A percentile compares a stretch with the other conserved stretches of the same genome.
These are phyloP conservation scores for Cystobasidium tubakii DNA, from an alignment of 768 basidiomycete genomes.

Conservation along the genomic window DNA sequence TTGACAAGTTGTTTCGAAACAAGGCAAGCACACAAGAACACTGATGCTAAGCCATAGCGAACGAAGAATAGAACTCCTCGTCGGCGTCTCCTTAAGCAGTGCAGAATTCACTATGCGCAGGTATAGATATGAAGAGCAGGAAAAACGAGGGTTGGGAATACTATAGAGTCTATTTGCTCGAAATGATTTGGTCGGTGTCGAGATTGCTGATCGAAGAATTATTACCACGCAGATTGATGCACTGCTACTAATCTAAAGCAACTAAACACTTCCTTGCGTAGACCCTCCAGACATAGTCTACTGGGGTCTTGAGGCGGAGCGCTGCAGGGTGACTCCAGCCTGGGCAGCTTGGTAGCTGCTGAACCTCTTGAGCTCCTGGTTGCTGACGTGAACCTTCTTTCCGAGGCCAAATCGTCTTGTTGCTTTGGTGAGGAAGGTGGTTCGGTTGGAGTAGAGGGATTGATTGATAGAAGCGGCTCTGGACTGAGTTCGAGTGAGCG, in stretches of 20 bases:
- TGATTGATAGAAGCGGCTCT: slow-evolving; percentile 85
- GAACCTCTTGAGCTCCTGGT: slow-evolving; percentile 72
- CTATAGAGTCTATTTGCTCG: neutral
- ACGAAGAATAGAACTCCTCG: neutral
- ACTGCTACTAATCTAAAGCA: neutral
- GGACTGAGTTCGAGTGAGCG: slow-evolving; percentile 77
- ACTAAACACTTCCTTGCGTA: neutral
- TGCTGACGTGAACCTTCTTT: slow-evolving; percentile 48
- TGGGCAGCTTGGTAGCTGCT: slow-evolving; percentile 75
- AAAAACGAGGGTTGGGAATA: neutral
- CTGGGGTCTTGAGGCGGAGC: slow-evolving; percentile 47
- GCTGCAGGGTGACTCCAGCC: slow-evolving; percentile 69
- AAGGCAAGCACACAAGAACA: neutral
- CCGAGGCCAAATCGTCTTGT: slow-evolving; percentile 82
- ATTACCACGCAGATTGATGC: neutral
- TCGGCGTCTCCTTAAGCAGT: too few species aligned
- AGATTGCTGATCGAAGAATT: neutral
- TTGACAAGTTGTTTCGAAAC: neutral
- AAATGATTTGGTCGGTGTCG: neutral
- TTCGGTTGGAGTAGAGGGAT: slow-evolving; percentile 90
- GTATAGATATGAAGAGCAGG: neutral
- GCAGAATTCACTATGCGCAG: neutral
- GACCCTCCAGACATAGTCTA: slow-evolving; percentile 15
- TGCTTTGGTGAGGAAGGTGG: slow-evolving; percentile 82
- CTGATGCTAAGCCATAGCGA: neutral